Evolutionary conservation across 78 protist species (phyloP).

Genomic region (Pigoraptor vietnamica): DNA sequence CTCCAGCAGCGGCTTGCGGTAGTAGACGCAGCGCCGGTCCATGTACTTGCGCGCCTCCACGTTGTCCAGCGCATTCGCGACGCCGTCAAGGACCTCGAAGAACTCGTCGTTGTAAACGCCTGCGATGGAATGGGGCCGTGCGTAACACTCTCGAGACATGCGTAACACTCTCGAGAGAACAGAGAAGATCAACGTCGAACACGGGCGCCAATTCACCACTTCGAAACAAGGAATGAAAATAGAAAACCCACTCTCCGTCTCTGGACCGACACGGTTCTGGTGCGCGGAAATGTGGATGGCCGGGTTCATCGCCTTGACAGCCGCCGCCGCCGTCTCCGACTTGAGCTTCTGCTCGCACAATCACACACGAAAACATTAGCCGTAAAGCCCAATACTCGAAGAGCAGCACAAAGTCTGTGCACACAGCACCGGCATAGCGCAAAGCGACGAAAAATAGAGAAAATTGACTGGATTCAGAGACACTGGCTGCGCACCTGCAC

Average conservation of each 20-base stretch:
- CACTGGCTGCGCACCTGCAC: slow-evolving; percentile 11
- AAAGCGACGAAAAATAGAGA: too few species aligned
- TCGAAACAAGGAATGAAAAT: too few species aligned
- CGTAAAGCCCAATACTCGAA: too few species aligned
- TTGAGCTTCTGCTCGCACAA: slow-evolving; percentile 84
- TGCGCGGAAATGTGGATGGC: slow-evolving; percentile 57
- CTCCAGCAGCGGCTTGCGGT: slow-evolving; percentile 89
- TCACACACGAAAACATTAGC: too few species aligned
- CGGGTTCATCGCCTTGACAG: slow-evolving; percentile 89
- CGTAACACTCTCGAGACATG: too few species aligned
- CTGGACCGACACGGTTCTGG: slow-evolving; percentile 73
- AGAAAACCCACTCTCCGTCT: slow-evolving; percentile 73
- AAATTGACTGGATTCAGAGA: too few species aligned
- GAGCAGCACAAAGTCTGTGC: too few species aligned
- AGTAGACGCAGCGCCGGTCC: slow-evolving; percentile 85
- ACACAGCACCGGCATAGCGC: neutral
- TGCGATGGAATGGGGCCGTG: neutral
- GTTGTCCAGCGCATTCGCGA: slow-evolving; percentile 94
- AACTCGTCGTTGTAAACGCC: slow-evolving; percentile 82
- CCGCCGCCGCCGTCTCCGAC: slow-evolving; percentile 85
- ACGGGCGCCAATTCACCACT: neutral
- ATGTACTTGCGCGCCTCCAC: slow-evolving; percentile 88
- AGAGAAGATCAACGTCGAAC: too few species aligned
- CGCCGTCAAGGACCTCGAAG: slow-evolving; percentile 69
- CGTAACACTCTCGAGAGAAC: too few species aligned